Percentiles rank a stretch among this genome's conserved stretches.
Evolutionary conservation across 202 grass and related monocot species (phyloP).

Genomic region (Miscanthus sacchariflorus): DNA sequence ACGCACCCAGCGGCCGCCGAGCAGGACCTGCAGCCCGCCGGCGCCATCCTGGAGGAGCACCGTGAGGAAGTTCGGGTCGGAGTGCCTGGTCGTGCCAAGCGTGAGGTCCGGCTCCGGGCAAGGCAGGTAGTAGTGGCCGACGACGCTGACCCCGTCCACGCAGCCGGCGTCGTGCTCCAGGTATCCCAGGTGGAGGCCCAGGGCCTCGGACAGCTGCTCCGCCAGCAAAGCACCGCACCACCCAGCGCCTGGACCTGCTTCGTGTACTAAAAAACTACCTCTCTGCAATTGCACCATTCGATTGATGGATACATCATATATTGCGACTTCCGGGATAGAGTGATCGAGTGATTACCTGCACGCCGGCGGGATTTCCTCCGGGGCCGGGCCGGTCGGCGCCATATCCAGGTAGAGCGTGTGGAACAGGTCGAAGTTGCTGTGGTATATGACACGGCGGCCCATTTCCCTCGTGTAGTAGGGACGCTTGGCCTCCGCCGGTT

Average conservation of each 20-base stretch:
- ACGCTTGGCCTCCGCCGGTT: conserved; percentile 10
- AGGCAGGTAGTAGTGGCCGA: conserved; percentile 7
- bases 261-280: background rate
- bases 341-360: too few relatives aligned
- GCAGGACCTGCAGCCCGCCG: background rate
- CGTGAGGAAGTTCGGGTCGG: conserved; percentile 1
- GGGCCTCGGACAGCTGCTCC: background rate
- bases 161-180: background rate
- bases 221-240: background rate
- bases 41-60: background rate
- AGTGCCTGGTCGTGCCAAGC: background rate
- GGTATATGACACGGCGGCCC: background rate
- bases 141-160: background rate
- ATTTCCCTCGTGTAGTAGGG: conserved; percentile 49
- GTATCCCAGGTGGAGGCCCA: background rate
- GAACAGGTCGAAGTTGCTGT: conserved; percentile 38
- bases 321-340: too few relatives aligned
- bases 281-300: too few relatives aligned
- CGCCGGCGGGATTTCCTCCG: background rate
- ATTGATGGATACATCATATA: too few relatives aligned
- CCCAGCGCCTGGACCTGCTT: background rate
- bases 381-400: too few relatives aligned
- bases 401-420: background rate
- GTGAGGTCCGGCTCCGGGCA: conserved; percentile 4
- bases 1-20: background rate